phyloP scores from a whole-genome alignment of 345 rosid genomes.

The Citrus sp. region DNA sequence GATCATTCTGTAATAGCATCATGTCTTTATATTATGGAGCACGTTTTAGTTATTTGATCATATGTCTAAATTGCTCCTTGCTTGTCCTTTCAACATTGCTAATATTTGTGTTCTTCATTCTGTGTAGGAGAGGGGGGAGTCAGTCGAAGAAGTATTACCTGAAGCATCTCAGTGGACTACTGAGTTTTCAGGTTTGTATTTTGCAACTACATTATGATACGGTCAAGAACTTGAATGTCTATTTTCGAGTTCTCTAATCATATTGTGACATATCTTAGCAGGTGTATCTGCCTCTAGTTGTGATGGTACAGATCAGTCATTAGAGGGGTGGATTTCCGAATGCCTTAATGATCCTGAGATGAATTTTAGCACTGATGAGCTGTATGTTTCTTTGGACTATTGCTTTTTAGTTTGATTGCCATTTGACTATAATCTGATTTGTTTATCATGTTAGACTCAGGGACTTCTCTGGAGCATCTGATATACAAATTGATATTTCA shows the following conservation, averaged over 20 bases:
- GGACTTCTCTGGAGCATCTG: constrained; percentile 45
- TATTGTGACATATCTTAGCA: constrained; percentile 26
- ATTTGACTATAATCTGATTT: constrained; percentile 18
- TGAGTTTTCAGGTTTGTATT: constrained; percentile 66
- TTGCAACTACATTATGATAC: constrained; percentile 7
- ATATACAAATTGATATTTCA: constrained; percentile 58
- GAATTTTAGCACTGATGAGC: constrained; percentile 46
- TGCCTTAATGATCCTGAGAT: constrained; percentile 68
- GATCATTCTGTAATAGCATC: background rate
- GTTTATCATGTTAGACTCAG: constrained; percentile 32
- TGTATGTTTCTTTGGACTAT: constrained; percentile 45
- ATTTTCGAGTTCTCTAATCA: constrained; percentile 9
- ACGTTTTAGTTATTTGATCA: background rate
- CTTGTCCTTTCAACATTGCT: background rate
- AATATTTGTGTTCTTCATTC: constrained; percentile 14
- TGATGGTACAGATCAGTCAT: constrained; percentile 46
- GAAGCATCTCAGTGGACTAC: constrained; percentile 50
- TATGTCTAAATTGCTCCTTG: background rate
- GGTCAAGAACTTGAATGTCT: constrained; percentile 11
- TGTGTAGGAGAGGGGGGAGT: constrained; percentile 60
- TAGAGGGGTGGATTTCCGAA: constrained; percentile 70
- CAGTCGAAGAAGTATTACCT: constrained; percentile 53
- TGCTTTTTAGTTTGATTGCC: constrained; percentile 11
- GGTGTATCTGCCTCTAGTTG: constrained; percentile 49
- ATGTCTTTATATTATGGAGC: background rate